These are phyloP conservation scores for Solanum gracilifrons DNA, from an alignment of 257 asterid genomes.

Conservation along the genomic window DNA sequence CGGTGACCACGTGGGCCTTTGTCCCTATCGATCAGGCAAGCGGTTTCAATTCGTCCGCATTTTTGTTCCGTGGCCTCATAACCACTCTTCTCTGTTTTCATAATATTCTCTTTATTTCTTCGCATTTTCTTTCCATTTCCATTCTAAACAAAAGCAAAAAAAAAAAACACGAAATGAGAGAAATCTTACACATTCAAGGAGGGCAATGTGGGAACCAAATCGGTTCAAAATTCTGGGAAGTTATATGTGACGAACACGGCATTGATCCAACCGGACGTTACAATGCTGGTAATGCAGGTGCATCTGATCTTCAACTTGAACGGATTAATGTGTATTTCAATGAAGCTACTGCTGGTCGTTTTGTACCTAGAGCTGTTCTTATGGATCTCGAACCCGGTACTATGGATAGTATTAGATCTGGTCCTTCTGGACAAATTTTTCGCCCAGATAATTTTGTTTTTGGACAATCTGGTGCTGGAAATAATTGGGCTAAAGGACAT, in stretches of 20 bases:
- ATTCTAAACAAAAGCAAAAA: neutral
- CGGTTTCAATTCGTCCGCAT: neutral
- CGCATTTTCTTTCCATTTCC: neutral
- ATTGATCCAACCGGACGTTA: neutral
- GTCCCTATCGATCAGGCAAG: neutral
- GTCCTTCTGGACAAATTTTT: neutral
- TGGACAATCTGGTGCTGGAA: constrained; percentile 4
- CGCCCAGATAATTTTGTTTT: constrained; percentile 2
- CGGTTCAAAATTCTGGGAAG: constrained; percentile 7
- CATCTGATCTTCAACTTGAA: neutral
- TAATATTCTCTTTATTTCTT: neutral
- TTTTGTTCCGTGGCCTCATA: neutral
- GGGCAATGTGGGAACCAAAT: constrained; percentile 7
- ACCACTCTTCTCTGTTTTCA: neutral
- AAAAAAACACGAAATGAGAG: neutral
- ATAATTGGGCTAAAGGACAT: constrained; percentile 2
- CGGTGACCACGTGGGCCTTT: neutral
- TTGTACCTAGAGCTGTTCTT: neutral
- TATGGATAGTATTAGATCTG: neutral
- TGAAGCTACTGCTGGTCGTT: constrained; percentile 3
- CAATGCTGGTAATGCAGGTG: neutral
- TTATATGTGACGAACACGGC: neutral
- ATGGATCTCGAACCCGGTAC: neutral
- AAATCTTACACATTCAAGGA: constrained; percentile 6
- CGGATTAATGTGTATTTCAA: neutral